Evolutionary conservation across 495 filamentous ascomycete species (phyloP).

Genomic region (Lindgomyces ingoldianus): DNA sequence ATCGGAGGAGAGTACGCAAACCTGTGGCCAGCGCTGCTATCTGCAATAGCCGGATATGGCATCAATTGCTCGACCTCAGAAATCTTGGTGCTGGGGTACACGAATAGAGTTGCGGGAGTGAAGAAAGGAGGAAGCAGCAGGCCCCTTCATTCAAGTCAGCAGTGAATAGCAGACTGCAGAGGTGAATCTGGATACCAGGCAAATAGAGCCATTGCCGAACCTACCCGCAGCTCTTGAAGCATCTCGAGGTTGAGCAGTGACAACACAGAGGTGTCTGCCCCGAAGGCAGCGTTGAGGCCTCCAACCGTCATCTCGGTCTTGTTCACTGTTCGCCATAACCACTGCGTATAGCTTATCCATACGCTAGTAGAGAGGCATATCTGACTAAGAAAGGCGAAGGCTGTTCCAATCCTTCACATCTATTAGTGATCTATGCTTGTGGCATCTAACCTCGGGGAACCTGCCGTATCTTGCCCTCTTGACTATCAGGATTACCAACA

Average conservation of each 20-base stretch:
- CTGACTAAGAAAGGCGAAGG: conserved; percentile 20
- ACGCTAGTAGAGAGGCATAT: conserved; percentile 4
- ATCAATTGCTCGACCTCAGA: neutral
- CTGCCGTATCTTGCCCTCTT: conserved; percentile 23
- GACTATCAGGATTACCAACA: conserved; percentile 11
- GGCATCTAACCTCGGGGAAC: no score
- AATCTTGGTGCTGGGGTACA: conserved; percentile 10
- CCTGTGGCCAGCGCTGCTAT: neutral
- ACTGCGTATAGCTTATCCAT: conserved; percentile 19
- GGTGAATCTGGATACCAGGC: conserved; percentile 1
- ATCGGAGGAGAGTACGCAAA: conserved; percentile 21
- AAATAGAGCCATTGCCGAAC: conserved; percentile 14
- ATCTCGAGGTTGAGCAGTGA: conserved; percentile 14
- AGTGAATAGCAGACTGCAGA: neutral
- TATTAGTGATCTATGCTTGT: neutral
- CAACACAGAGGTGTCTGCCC: conserved; percentile 9
- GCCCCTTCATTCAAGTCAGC: conserved; percentile 3
- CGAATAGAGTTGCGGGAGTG: conserved; percentile 19
- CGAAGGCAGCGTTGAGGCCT: conserved; percentile 11
- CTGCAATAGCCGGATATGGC: conserved; percentile 17
- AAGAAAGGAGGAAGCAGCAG: conserved; percentile 23
- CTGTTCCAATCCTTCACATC: conserved; percentile 9
- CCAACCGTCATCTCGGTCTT: conserved; percentile 8
- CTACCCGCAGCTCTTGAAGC: conserved; percentile 16
- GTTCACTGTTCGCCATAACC: conserved; percentile 19